These are phyloP conservation scores for Petunia hybrid DNA, from an alignment of 305 asterid species.

Conservation along the genomic window DNA sequence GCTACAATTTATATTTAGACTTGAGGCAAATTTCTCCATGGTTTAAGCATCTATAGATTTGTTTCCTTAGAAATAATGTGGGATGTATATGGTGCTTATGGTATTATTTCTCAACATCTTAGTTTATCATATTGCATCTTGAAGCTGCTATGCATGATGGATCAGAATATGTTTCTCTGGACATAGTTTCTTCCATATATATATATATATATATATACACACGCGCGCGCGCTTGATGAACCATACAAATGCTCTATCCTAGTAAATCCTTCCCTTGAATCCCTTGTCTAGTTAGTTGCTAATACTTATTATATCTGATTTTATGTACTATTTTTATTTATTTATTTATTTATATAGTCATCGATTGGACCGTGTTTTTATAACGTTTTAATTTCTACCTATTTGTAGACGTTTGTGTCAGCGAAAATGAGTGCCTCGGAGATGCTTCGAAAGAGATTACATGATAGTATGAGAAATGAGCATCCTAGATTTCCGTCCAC, in stretches of 20 bases:
- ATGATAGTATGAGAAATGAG: neutral
- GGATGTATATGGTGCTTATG: constrained; percentile 49
- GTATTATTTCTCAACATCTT: constrained; percentile 57
- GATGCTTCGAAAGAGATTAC: constrained; percentile 4
- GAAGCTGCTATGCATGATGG: constrained; percentile 51
- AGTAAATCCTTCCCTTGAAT: constrained; percentile 35
- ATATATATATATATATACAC: constrained; percentile 5
- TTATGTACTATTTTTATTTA: no score
- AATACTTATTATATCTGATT: no score
- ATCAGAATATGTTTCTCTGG: constrained; percentile 54
- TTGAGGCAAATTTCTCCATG: no score
- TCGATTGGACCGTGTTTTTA: no score
- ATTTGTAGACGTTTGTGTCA: constrained; percentile 26
- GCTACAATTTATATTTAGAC: no score
- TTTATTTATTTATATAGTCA: no score
- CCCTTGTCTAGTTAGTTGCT: no score
- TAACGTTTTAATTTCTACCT: neutral
- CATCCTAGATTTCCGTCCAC: neutral
- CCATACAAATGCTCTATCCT: constrained; percentile 47
- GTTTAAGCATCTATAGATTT: no score
- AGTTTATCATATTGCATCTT: constrained; percentile 60
- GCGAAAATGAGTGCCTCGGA: constrained; percentile 33
- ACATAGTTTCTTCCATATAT: constrained; percentile 21
- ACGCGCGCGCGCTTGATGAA: constrained; percentile 43
- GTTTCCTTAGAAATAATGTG: no score